Conservation (phyloP, 176 grass and related monocot species). For the Raddia distichophylla region DNA sequence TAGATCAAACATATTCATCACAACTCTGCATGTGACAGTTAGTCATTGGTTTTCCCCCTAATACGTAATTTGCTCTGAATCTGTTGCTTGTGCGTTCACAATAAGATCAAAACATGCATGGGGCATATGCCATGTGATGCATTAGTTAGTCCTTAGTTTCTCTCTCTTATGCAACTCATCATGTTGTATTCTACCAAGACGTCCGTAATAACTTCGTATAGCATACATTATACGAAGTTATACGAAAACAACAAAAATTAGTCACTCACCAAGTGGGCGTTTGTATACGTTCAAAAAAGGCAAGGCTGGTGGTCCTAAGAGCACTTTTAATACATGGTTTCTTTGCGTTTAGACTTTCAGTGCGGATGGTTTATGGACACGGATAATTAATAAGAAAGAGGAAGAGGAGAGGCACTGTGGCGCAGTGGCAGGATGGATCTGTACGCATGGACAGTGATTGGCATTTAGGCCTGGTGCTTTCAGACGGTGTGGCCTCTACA, state of each 20-base stretch:
- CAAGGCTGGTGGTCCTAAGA: slow-evolving; percentile 33
- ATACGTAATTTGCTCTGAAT: slow-evolving; percentile 2
- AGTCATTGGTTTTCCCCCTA: not conserved
- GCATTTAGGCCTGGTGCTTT: slow-evolving; percentile 50
- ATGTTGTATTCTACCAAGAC: slow-evolving; percentile 21
- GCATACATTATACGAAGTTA: too few species aligned
- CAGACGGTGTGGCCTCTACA: slow-evolving; percentile 1
- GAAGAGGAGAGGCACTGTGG: not conserved
- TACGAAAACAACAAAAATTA: too few species aligned
- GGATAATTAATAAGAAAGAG: not conserved
- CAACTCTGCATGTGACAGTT: slow-evolving; percentile 34
- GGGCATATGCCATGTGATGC: slow-evolving; percentile 27
- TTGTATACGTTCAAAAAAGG: too few species aligned
- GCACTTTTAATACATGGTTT: slow-evolving; percentile 36
- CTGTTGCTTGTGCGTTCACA: not conserved
- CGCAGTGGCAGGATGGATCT: slow-evolving; percentile 25
- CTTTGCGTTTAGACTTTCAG: slow-evolving; percentile 32
- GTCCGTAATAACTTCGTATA: too few species aligned
- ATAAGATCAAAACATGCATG: not conserved
- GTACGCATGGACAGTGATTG: slow-evolving; percentile 42
- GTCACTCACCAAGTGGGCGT: too few species aligned
- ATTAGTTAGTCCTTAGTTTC: not conserved
- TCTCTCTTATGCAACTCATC: slow-evolving; percentile 9
- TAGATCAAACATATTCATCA: slow-evolving; percentile 47
- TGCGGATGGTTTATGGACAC: not conserved